Evolutionary conservation across 345 rosid genomes (phyloP).

Genomic region (Boechera stricta): DNA sequence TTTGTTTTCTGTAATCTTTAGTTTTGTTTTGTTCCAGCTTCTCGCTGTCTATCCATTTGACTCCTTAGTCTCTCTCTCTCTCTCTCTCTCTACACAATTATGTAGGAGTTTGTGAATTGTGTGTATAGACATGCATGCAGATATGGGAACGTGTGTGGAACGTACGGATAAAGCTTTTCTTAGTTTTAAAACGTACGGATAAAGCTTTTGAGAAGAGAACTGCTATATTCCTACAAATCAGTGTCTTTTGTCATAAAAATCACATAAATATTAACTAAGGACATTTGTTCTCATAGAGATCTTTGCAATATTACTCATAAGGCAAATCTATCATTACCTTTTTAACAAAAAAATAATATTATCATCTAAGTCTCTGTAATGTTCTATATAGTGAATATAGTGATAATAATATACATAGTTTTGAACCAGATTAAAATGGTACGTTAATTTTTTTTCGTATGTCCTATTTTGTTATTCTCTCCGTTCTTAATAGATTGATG

Average conservation of each 20-base stretch:
- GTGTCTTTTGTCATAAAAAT: slow-evolving; percentile 2
- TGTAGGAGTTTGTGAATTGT: background rate
- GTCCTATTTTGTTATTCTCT: no score
- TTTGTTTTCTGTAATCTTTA: slow-evolving; percentile 25
- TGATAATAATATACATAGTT: background rate
- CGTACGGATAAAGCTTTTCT: slow-evolving; percentile 20
- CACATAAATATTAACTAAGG: background rate
- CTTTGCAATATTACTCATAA: background rate
- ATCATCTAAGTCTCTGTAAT: background rate
- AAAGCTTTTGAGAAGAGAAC: background rate
- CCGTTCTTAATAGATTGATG: no score
- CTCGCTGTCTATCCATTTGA: slow-evolving; percentile 29
- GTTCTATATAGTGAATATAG: background rate
- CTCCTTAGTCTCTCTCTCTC: background rate
- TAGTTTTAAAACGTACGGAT: slow-evolving; percentile 5
- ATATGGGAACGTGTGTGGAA: slow-evolving; percentile 1
- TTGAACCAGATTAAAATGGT: background rate
- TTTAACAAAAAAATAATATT: background rate
- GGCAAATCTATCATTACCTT: background rate
- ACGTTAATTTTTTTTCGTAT: no score
- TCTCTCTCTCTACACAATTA: background rate
- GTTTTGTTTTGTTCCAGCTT: slow-evolving; percentile 19
- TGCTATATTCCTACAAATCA: slow-evolving; percentile 5
- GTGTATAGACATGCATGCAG: slow-evolving; percentile 24
- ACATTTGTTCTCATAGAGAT: background rate